Conservation (phyloP, 2,329 filamentous ascomycete genomes). For the Hansfordia pulvinata region DNA sequence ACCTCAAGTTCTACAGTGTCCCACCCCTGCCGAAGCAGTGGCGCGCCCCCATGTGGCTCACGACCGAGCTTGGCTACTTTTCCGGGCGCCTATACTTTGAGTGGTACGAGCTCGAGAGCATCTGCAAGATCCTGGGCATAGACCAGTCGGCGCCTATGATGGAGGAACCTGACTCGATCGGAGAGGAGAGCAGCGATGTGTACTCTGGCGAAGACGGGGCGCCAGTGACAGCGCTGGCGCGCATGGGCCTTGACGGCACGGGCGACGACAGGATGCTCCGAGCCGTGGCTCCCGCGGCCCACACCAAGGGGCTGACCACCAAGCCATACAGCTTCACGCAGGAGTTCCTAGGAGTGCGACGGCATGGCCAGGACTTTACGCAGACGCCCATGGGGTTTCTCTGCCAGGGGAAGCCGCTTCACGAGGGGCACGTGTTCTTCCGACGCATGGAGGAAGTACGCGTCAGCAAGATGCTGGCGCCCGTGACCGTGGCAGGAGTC, state of each 20-base stretch:
- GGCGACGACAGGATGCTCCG: neutral
- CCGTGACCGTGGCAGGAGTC: too few relatives aligned
- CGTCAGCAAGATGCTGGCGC: too few relatives aligned
- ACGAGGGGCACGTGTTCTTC: constrained; percentile 38
- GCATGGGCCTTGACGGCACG: constrained; percentile 2
- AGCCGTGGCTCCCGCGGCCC: too few relatives aligned
- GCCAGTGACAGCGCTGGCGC: too few relatives aligned
- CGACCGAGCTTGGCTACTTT: constrained; percentile 44
- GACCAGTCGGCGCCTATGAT: constrained; percentile 1
- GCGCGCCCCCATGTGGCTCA: constrained; percentile 35
- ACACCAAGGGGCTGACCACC: constrained; percentile 9
- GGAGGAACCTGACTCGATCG: too few relatives aligned
- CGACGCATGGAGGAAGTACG: too few relatives aligned
- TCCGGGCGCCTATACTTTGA: constrained; percentile 47
- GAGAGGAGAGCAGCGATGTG: too few relatives aligned
- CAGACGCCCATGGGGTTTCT: constrained; percentile 47
- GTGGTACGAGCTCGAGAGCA: constrained; percentile 26
- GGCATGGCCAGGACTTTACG: constrained; percentile 42
- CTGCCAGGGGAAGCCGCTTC: constrained; percentile 34
- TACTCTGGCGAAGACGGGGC: too few relatives aligned
- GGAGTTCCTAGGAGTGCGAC: constrained; percentile 39
- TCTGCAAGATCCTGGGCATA: constrained; percentile 20
- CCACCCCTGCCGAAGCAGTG: constrained; percentile 28
- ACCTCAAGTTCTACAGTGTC: constrained; percentile 34
- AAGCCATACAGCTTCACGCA: constrained; percentile 32